A percentile compares a stretch with the other conserved stretches of the same genome.
Evolutionary conservation across 768 basidiomycete genomes (phyloP).

Genomic region (Collybia nuda): DNA sequence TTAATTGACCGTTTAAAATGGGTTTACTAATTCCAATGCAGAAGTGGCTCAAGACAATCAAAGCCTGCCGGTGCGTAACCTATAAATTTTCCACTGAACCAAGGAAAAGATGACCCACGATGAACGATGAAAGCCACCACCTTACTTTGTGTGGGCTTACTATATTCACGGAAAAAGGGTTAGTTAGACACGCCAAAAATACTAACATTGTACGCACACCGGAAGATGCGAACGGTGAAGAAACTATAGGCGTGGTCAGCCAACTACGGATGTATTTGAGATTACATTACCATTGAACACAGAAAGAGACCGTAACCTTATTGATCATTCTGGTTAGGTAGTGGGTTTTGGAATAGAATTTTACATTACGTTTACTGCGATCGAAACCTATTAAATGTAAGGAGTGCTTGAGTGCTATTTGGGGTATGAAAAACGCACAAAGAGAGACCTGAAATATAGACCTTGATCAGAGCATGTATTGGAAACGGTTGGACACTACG

Average conservation of each 20-base stretch:
- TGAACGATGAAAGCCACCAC: conserved; percentile 29
- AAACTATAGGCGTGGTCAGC: conserved; percentile 21
- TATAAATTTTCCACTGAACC: background rate
- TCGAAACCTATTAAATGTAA: conserved; percentile 18
- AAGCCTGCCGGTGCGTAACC: conserved; percentile 18
- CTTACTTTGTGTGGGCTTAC: conserved; percentile 26
- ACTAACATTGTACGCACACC: conserved; percentile 18
- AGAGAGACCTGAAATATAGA: conserved; percentile 31
- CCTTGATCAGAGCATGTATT: background rate
- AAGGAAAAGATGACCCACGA: conserved; percentile 19
- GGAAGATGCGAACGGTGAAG: conserved; percentile 30
- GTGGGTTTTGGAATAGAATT: too few species aligned
- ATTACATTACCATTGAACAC: conserved; percentile 26
- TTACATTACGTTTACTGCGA: conserved; percentile 26
- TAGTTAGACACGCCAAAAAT: background rate
- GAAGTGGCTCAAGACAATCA: conserved; percentile 26
- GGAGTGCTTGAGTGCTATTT: background rate
- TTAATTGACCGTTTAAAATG: background rate
- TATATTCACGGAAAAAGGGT: conserved; percentile 4
- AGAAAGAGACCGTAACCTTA: conserved; percentile 25
- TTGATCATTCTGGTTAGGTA: background rate
- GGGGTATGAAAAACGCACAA: conserved; percentile 19
- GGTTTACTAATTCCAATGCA: conserved; percentile 35
- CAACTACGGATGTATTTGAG: background rate
- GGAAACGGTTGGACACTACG: background rate